A percentile compares a stretch with the other conserved stretches of the same genome.
These are phyloP conservation scores for Punica granatum DNA, from an alignment of 345 rosid genomes.

Conservation along the genomic window DNA sequence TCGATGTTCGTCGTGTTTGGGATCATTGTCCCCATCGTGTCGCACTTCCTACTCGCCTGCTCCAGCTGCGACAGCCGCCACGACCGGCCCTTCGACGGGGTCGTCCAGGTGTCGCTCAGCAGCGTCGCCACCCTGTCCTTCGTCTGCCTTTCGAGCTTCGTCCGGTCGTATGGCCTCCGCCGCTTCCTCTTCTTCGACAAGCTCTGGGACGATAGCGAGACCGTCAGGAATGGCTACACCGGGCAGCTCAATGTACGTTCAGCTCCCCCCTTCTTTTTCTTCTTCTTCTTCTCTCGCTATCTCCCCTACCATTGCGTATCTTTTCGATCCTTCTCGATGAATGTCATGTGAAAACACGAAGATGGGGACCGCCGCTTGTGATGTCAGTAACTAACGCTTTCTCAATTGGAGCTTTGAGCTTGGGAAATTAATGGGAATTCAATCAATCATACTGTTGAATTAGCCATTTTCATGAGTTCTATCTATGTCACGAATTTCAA, in stretches of 20 bases:
- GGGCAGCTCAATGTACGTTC: conserved; percentile 68
- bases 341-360: too few relatives aligned
- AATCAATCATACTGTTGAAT: too few relatives aligned
- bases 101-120: conserved; percentile 82
- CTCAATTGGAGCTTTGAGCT: too few relatives aligned
- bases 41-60: conserved; percentile 87
- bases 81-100: conserved; percentile 56
- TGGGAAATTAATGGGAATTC: too few relatives aligned
- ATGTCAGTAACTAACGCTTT: too few relatives aligned
- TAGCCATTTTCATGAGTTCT: too few relatives aligned
- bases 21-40: conserved; percentile 45
- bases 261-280: neutral
- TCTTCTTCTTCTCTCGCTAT: neutral
- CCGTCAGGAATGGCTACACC: conserved; percentile 59
- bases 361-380: too few relatives aligned
- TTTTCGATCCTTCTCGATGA: too few relatives aligned
- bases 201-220: conserved; percentile 87
- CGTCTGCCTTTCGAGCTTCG: conserved; percentile 55
- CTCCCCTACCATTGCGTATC: too few relatives aligned
- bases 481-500: too few relatives aligned
- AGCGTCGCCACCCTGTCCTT: conserved; percentile 68
- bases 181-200: conserved; percentile 87
- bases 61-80: conserved; percentile 61
- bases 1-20: conserved; percentile 48
- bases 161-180: conserved; percentile 55